Conservation (phyloP, 768 basidiomycete genomes). For the Boletus pseudopeckii region DNA sequence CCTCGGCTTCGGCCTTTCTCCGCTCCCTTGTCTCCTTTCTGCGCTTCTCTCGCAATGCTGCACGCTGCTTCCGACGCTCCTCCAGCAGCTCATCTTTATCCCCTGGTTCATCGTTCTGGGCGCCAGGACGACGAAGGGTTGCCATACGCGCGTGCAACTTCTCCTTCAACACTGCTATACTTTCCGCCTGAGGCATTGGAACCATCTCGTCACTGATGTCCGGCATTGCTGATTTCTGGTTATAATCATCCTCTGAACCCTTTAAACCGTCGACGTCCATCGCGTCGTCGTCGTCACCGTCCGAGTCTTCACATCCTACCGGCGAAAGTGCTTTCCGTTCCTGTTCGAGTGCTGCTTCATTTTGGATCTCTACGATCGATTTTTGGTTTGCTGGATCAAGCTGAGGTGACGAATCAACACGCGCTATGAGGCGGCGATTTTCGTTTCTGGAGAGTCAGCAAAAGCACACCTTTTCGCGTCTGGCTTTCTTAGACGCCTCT, state of each 20-base stretch:
- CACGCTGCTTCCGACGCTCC: slow-evolving; percentile 72
- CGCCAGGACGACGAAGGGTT: slow-evolving; percentile 50
- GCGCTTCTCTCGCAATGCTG: slow-evolving; percentile 79
- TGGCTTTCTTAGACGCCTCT: slow-evolving; percentile 86
- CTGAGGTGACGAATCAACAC: slow-evolving; percentile 36
- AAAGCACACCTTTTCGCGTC: slow-evolving; percentile 68
- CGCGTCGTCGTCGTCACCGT: slow-evolving; percentile 19
- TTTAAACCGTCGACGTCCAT: slow-evolving; percentile 33
- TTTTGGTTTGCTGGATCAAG: slow-evolving; percentile 92
- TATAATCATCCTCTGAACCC: slow-evolving; percentile 18
- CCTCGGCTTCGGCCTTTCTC: slow-evolving; percentile 62
- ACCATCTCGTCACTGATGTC: slow-evolving; percentile 35
- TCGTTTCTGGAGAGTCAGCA: not conserved
- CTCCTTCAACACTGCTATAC: slow-evolving; percentile 61
- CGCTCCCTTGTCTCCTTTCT: slow-evolving; percentile 86
- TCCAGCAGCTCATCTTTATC: slow-evolving; percentile 82
- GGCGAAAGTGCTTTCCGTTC: slow-evolving; percentile 29
- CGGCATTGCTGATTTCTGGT: not conserved
- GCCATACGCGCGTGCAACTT: slow-evolving; percentile 77
- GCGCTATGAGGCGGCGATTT: not conserved
- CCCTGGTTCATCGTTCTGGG: slow-evolving; percentile 40
- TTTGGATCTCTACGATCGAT: slow-evolving; percentile 68
- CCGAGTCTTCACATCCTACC: slow-evolving; percentile 26
- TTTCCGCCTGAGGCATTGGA: slow-evolving; percentile 63
- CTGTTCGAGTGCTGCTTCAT: slow-evolving; percentile 40